These are phyloP conservation scores for Angomonas deanei DNA, from an alignment of 208 protist species.

Conservation along the genomic window DNA sequence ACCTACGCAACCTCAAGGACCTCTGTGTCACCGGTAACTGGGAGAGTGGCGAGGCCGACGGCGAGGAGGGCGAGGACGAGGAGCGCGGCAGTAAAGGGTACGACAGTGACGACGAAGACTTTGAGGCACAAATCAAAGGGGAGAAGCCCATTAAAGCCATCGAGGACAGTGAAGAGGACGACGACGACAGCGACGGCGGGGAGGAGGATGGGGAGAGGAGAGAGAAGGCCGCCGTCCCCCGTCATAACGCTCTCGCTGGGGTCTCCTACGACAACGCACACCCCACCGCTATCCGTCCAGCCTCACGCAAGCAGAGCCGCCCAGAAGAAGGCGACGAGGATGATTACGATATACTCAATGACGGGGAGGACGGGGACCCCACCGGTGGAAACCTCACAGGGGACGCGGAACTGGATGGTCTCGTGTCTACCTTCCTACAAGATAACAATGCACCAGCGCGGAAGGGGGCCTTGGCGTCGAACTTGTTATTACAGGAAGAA, in stretches of 20 bases:
- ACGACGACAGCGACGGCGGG: slow-evolving; percentile 4
- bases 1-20: slow-evolving; percentile 81
- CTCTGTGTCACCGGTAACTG: slow-evolving; percentile 96
- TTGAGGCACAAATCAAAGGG: slow-evolving; percentile 64
- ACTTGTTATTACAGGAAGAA: neutral
- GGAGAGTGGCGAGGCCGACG: slow-evolving; percentile 24
- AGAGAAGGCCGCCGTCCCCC: neutral
- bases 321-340: slow-evolving; percentile 10
- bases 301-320: neutral
- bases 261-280: neutral
- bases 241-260: slow-evolving; percentile 2
- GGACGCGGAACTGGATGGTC: slow-evolving; percentile 17
- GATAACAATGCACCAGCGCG: neutral
- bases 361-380: slow-evolving; percentile 6
- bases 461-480: neutral
- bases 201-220: slow-evolving; percentile 14
- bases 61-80: slow-evolving; percentile 42
- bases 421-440: slow-evolving; percentile 22
- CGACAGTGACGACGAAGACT: slow-evolving; percentile 83
- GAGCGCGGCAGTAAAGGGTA: slow-evolving; percentile 67
- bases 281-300: neutral
- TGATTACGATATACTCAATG: slow-evolving; percentile 4
- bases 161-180: slow-evolving; percentile 22
- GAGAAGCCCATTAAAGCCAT: slow-evolving; percentile 39
- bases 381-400: neutral